Evolutionary conservation across 169 alveolate species (phyloP).

Genomic region (Miamiensis avidus): DNA sequence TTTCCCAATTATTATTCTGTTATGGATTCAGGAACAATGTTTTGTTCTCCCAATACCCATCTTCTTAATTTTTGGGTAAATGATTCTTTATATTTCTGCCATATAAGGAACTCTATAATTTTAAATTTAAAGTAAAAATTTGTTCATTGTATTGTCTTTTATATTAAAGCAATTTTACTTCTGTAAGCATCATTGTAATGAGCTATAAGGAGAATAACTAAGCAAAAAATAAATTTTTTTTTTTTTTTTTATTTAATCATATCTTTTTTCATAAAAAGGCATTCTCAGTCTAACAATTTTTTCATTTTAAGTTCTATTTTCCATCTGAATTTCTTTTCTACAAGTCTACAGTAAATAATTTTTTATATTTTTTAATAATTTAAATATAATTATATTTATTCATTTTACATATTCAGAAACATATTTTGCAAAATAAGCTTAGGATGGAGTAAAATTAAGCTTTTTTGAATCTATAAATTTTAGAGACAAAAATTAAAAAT

Average conservation of each 20-base stretch:
- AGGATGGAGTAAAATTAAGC: no score
- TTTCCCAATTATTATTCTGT: neutral
- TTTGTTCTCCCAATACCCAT: neutral
- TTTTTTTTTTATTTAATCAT: neutral
- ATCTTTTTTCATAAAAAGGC: neutral
- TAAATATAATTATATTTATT: no score
- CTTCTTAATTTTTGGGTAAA: neutral
- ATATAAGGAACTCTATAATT: neutral
- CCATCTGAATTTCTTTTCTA: neutral
- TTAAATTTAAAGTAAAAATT: no score
- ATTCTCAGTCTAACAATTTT: neutral
- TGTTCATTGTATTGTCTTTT: no score
- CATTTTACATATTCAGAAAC: neutral
- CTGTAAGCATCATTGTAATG: neutral
- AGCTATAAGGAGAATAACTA: neutral
- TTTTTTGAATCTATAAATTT: no score
- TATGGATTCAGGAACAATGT: neutral
- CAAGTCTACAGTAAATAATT: neutral
- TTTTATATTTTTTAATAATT: no score
- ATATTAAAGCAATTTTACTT: neutral
- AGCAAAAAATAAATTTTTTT: neutral
- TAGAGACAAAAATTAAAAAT: no score
- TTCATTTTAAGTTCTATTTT: neutral
- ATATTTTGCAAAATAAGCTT: no score
- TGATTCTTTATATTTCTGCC: neutral